Percentiles rank a stretch among this genome's conserved stretches.
Evolutionary conservation across 2,329 filamentous ascomycete species (phyloP).

Genomic region (Cladosporium sp.): DNA sequence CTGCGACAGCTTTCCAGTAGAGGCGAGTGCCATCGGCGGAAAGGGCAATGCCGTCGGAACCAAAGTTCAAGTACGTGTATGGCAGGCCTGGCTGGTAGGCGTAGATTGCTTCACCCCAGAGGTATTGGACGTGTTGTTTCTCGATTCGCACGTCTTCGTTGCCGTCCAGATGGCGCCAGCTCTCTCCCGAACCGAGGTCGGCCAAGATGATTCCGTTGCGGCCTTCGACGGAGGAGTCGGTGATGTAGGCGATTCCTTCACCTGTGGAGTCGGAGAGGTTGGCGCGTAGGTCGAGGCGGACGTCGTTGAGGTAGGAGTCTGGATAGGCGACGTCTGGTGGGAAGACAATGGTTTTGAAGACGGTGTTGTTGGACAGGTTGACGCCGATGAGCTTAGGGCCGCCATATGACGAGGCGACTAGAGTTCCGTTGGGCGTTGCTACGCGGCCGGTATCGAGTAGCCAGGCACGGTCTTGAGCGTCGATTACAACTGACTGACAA

Average conservation of each 20-base stretch:
- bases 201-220: conserved; percentile 48
- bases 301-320: conserved; percentile 50
- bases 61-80: conserved; percentile 38
- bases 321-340: conserved; percentile 42
- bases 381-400: conserved; percentile 50
- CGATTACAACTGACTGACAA: conserved; percentile 50
- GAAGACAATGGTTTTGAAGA: conserved; percentile 50
- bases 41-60: conserved; percentile 49
- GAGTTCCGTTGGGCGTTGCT: conserved; percentile 38
- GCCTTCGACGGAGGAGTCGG: conserved; percentile 46
- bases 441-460: conserved; percentile 50
- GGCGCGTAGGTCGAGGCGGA: conserved; percentile 49
- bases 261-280: conserved; percentile 36
- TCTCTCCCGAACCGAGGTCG: conserved; percentile 45
- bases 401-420: conserved; percentile 42
- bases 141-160: conserved; percentile 38
- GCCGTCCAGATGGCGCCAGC: conserved; percentile 47
- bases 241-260: conserved; percentile 50
- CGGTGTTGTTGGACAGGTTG: conserved; percentile 40
- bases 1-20: conserved; percentile 43
- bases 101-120: conserved; percentile 48
- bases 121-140: conserved; percentile 43
- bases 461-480: conserved; percentile 48
- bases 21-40: conserved; percentile 45
- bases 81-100: conserved; percentile 33